Percentiles rank a stretch among this genome's conserved stretches.
Evolutionary conservation across 1,284 basidiomycete species (phyloP).

Genomic region (Ganoderma boninense): DNA sequence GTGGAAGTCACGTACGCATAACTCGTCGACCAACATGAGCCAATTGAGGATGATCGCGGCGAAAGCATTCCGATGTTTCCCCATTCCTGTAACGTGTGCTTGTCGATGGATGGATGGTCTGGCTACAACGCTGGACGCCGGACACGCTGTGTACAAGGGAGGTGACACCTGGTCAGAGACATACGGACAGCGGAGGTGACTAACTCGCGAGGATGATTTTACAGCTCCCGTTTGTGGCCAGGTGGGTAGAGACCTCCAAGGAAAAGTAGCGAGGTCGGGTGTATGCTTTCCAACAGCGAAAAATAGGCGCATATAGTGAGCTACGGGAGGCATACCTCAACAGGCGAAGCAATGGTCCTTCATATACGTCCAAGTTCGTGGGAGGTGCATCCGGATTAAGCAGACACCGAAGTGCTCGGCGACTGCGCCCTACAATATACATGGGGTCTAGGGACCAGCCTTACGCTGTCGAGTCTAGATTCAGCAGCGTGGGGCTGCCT

Average conservation of each 20-base stretch:
- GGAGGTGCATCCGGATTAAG: not conserved
- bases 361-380: not conserved
- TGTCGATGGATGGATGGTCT: too few relatives aligned
- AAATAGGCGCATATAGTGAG: not conserved
- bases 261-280: not conserved
- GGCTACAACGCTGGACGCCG: not conserved
- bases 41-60: too few relatives aligned
- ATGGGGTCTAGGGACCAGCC: not conserved
- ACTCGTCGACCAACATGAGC: too few relatives aligned
- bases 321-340: not conserved
- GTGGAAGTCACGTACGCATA: too few relatives aligned
- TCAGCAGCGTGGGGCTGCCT: not conserved
- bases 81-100: too few relatives aligned
- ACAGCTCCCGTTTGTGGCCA: not conserved
- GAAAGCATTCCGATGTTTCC: too few relatives aligned
- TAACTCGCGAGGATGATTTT: not conserved
- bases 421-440: not conserved
- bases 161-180: not conserved
- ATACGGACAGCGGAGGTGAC: not conserved
- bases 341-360: not conserved
- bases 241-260: not conserved
- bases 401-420: not conserved
- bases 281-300: not conserved
- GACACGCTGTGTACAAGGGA: not conserved
- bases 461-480: not conserved